Conservation (phyloP, 208 protist genomes). For the Crithidia acanthocephali region DNA sequence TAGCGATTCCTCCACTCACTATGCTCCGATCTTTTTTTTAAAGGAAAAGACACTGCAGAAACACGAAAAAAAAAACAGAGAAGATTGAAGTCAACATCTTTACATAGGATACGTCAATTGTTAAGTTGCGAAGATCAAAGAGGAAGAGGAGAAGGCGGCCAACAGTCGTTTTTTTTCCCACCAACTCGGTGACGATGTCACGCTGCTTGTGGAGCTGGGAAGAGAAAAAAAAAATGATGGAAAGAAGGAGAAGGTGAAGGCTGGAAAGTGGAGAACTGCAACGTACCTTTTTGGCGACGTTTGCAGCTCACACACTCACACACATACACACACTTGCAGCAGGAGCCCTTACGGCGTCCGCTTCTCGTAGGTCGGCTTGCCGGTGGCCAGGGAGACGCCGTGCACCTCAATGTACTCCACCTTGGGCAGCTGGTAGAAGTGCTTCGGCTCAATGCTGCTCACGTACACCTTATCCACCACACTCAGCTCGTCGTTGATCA, state of each 20-base stretch:
- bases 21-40: no score
- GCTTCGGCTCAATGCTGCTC: conserved; percentile 71
- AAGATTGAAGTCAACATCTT: background rate
- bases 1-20: no score
- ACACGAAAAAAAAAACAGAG: background rate
- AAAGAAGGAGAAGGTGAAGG: background rate
- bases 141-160: background rate
- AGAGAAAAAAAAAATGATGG: background rate
- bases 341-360: conserved; percentile 7
- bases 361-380: conserved; percentile 46
- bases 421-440: conserved; percentile 75
- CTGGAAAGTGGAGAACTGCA: background rate
- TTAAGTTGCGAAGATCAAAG: background rate
- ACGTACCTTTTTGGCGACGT: no score
- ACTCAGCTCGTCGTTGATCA: conserved; percentile 57
- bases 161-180: no score
- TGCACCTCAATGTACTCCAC: conserved; percentile 81
- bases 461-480: conserved; percentile 72
- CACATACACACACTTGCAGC: background rate
- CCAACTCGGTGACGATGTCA: no score
- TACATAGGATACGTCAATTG: background rate
- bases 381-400: conserved; percentile 59
- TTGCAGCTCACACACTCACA: conserved; percentile 1
- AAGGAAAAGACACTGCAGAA: background rate
- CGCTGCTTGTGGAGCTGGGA: no score